These are phyloP conservation scores for Podila epigama DNA, from an alignment of 192 early-diverging fungal species.

Conservation along the genomic window DNA sequence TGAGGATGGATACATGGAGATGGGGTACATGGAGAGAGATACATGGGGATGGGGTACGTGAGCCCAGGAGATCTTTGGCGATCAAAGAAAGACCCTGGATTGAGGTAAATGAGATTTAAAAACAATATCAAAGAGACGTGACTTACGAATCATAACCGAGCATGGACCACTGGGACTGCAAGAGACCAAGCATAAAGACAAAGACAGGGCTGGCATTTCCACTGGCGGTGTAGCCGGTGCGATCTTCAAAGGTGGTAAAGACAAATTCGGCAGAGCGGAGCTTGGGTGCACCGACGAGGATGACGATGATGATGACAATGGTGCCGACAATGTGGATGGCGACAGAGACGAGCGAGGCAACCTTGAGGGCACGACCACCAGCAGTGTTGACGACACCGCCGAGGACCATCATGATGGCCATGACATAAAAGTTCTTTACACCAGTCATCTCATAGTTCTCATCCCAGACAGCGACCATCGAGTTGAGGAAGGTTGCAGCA, in stretches of 20 bases:
- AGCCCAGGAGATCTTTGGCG: no score
- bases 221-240: constrained; percentile 41
- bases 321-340: constrained; percentile 41
- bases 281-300: constrained; percentile 38
- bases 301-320: constrained; percentile 23
- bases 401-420: constrained; percentile 26
- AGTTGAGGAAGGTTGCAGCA: constrained; percentile 39
- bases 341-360: constrained; percentile 38
- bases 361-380: constrained; percentile 41
- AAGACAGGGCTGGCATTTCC: constrained; percentile 25
- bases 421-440: constrained; percentile 44
- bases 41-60: no score
- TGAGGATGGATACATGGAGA: no score
- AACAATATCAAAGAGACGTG: neutral
- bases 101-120: neutral
- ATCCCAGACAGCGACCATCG: constrained; percentile 26
- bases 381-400: constrained; percentile 42
- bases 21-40: no score
- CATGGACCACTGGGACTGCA: constrained; percentile 51
- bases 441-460: constrained; percentile 7
- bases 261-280: constrained; percentile 47
- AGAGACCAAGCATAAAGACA: constrained; percentile 48
- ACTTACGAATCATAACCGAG: constrained; percentile 48
- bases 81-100: no score
- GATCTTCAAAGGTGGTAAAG: constrained; percentile 45